These are phyloP conservation scores for Candida orba DNA, from an alignment of 805 yeast species.

Conservation along the genomic window DNA sequence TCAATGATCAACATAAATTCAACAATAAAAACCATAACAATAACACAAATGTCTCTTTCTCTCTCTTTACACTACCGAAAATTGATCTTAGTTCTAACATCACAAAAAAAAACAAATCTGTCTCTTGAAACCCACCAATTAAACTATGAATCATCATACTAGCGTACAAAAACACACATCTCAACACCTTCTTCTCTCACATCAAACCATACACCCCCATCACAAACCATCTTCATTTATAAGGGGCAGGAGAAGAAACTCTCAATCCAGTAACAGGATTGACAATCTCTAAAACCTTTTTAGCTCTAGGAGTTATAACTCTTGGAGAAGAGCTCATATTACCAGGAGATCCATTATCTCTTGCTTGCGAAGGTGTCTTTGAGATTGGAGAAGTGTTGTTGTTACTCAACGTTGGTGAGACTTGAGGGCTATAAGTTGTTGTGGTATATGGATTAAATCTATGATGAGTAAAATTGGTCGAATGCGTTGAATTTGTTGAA, in stretches of 20 bases:
- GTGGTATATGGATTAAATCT: slow-evolving; percentile 67
- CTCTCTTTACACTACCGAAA: too few relatives aligned
- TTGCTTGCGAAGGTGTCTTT: slow-evolving; percentile 15
- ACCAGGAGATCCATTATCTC: background rate
- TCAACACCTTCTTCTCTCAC: too few relatives aligned
- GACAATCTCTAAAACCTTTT: slow-evolving; percentile 54
- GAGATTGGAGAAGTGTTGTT: slow-evolving; percentile 16
- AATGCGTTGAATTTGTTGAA: slow-evolving; percentile 3
- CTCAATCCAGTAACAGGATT: slow-evolving; percentile 56
- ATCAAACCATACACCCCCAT: too few relatives aligned
- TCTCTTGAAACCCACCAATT: too few relatives aligned
- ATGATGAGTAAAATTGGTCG: slow-evolving; percentile 26
- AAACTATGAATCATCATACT: too few relatives aligned
- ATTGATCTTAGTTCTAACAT: too few relatives aligned
- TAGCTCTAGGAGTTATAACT: slow-evolving; percentile 48
- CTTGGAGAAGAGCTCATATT: slow-evolving; percentile 30
- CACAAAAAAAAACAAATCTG: too few relatives aligned
- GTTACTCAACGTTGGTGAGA: slow-evolving; percentile 29
- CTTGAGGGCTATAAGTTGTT: slow-evolving; percentile 48
- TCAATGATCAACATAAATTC: too few relatives aligned
- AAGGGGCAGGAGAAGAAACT: slow-evolving; percentile 42
- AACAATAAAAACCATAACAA: too few relatives aligned
- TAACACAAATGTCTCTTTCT: too few relatives aligned
- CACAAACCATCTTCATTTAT: slow-evolving; percentile 9
- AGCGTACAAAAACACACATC: too few relatives aligned